These are phyloP conservation scores for Lactarius akahatsu DNA, from an alignment of 768 basidiomycete species.

Conservation along the genomic window DNA sequence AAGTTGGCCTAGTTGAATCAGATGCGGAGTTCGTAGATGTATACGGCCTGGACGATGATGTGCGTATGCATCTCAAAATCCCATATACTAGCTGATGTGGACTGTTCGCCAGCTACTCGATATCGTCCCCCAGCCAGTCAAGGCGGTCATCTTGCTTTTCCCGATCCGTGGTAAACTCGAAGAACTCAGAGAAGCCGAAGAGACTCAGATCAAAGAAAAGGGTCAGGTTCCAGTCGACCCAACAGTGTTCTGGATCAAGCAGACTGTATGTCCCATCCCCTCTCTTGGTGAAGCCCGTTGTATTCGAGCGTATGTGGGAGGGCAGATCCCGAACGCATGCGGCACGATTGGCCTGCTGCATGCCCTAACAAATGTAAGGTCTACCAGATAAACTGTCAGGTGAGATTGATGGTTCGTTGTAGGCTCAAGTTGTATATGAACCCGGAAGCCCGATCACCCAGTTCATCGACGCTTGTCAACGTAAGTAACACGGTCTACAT, in stretches of 20 bases:
- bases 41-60: conserved; percentile 28
- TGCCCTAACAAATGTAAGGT: conserved; percentile 69
- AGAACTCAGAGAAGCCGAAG: conserved; percentile 56
- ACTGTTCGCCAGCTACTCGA: conserved; percentile 54
- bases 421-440: conserved; percentile 49
- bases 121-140: conserved; percentile 70
- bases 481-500: conserved; percentile 36
- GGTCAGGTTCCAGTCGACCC: conserved; percentile 54
- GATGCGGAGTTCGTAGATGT: conserved; percentile 27
- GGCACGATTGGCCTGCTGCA: conserved; percentile 36
- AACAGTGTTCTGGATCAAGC: conserved; percentile 83
- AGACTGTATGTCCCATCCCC: conserved; percentile 56
- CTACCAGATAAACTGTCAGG: not conserved
- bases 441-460: conserved; percentile 60
- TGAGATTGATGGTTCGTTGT: conserved; percentile 12
- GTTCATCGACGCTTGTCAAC: conserved; percentile 65
- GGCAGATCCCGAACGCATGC: conserved; percentile 37
- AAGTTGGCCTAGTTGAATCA: conserved; percentile 3
- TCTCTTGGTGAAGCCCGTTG: not conserved
- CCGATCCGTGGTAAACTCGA: conserved; percentile 59
- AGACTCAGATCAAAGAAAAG: conserved; percentile 49
- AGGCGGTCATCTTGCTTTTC: conserved; percentile 85
- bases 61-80: not conserved
- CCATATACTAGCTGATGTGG: not conserved
- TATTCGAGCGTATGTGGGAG: not conserved